Evolutionary conservation across 305 asterid genomes (phyloP).

Genomic region (Caryopteris hybrid): DNA sequence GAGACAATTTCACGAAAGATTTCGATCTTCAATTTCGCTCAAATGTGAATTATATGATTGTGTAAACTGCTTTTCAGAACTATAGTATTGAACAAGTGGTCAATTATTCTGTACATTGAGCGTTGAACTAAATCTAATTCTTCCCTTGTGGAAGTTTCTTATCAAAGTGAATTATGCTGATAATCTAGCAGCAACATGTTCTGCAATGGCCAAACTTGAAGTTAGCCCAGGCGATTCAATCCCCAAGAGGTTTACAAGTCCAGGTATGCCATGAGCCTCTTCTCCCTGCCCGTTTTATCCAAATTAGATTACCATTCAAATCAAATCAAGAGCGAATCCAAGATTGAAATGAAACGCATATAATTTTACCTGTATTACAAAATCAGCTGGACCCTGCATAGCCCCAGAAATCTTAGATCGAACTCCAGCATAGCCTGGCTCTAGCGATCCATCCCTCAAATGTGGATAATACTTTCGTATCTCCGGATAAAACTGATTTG

Average conservation of each 20-base stretch:
- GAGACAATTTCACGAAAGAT: no score
- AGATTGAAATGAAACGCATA: not conserved
- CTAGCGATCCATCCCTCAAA: slow-evolving; percentile 61
- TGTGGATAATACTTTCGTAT: slow-evolving; percentile 75
- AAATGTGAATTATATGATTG: no score
- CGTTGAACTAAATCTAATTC: no score
- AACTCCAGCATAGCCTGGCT: slow-evolving; percentile 80
- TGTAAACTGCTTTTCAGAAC: no score
- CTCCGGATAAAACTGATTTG: slow-evolving; percentile 52
- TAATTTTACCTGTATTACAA: slow-evolving; percentile 79
- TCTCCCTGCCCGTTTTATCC: slow-evolving; percentile 63
- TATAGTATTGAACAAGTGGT: no score
- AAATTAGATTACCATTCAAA: no score
- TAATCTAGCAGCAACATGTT: slow-evolving; percentile 57
- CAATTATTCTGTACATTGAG: no score
- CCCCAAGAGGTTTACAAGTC: slow-evolving; percentile 79
- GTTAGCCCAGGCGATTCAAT: slow-evolving; percentile 93
- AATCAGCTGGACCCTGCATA: slow-evolving; percentile 50
- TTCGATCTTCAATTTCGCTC: no score
- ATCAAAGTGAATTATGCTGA: slow-evolving; percentile 1
- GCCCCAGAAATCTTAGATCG: slow-evolving; percentile 75
- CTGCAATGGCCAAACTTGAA: slow-evolving; percentile 75
- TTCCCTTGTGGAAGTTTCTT: no score
- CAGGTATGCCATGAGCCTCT: slow-evolving; percentile 53
- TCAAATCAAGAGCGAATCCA: not conserved